Conservation (phyloP, 169 alveolate genomes). For the Perkinsus chesapeaki region DNA sequence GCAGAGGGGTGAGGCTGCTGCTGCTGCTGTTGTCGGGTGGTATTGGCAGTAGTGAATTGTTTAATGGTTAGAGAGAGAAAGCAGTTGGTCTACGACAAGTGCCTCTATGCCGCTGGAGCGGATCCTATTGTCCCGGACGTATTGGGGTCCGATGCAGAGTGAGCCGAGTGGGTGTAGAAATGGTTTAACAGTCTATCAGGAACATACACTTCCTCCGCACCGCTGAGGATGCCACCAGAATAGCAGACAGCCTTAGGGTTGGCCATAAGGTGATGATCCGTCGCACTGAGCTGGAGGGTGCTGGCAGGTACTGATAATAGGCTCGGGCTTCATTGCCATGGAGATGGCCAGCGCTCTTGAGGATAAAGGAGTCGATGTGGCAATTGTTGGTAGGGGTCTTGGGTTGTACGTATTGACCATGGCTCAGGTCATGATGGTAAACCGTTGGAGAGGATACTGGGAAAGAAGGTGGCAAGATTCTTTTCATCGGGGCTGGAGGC, state of each 20-base stretch:
- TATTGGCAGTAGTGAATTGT: neutral
- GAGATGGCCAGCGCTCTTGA: conserved; percentile 33
- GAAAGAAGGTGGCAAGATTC: neutral
- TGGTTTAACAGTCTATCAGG: neutral
- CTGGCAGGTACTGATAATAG: conserved; percentile 12
- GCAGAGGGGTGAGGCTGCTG: neutral
- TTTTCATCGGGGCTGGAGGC: neutral
- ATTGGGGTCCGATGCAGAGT: neutral
- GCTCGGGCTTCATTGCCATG: conserved; percentile 32
- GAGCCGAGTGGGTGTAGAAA: neutral
- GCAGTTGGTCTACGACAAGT: neutral
- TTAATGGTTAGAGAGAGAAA: neutral
- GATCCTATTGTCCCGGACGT: neutral
- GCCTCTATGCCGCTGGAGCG: neutral
- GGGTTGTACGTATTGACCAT: neutral
- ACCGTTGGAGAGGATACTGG: neutral
- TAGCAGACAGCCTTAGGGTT: neutral
- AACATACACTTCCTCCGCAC: neutral
- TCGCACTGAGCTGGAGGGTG: neutral
- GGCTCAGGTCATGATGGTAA: neutral
- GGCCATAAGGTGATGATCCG: neutral
- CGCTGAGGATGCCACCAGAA: neutral
- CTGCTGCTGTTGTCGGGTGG: no score
- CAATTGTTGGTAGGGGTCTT: conserved; percentile 30
- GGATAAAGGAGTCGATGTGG: conserved; percentile 17